Conservation (phyloP, 192 early-diverging fungal species). For the Entomortierella beljakovae region DNA sequence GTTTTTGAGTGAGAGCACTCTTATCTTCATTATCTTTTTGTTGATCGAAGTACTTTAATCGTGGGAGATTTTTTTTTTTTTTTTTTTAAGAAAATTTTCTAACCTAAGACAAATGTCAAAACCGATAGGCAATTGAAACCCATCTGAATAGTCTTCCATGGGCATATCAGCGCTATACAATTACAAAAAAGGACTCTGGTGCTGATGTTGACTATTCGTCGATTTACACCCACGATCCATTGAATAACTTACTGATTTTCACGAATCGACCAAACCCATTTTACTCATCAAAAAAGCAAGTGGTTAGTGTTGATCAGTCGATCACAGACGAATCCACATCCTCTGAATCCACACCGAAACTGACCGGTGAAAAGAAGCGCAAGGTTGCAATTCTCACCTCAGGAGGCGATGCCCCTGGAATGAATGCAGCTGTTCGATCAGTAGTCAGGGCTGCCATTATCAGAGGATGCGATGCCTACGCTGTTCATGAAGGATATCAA, state of each 20-base stretch:
- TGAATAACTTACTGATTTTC: constrained; percentile 85
- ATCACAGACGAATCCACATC: neutral
- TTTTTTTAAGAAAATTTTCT: neutral
- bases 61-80: constrained; percentile 5
- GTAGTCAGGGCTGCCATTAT: constrained; percentile 91
- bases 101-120: neutral
- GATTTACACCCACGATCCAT: constrained; percentile 77
- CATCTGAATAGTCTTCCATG: constrained; percentile 32
- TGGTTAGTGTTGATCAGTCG: constrained; percentile 1
- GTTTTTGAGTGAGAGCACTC: constrained; percentile 13
- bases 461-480: constrained; percentile 85
- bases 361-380: constrained; percentile 53
- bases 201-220: constrained; percentile 23
- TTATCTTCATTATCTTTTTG: constrained; percentile 10
- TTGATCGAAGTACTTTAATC: neutral
- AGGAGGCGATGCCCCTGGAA: constrained; percentile 96
- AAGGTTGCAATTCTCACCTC: constrained; percentile 94
- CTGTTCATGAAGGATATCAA: constrained; percentile 97
- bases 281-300: constrained; percentile 34
- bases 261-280: constrained; percentile 68
- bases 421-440: constrained; percentile 95
- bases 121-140: constrained; percentile 24
- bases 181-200: constrained; percentile 12
- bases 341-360: neutral
- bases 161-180: constrained; percentile 44